Base-by-base conservation (phyloP, 73 alveolate genomes). In the Diophrys sp. region DNA sequence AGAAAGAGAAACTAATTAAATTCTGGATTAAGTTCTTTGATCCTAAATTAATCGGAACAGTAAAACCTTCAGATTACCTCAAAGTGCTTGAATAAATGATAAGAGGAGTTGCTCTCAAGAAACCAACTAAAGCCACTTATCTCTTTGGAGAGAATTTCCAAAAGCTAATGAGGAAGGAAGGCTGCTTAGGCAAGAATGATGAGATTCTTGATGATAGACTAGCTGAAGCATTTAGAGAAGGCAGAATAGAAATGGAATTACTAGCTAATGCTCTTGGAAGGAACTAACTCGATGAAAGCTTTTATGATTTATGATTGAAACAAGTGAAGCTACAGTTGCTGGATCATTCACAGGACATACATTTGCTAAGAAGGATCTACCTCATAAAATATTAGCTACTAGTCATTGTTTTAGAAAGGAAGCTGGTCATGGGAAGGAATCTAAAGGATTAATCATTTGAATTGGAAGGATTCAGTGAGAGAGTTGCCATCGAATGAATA, bases 361-460 rank as follows among this genome's bases (percentile, higher is more conserved):
- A 28, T 14, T 87, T 11, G 27, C 54, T 25, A 73, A 67, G 25
- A 87, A 87, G 67, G 87, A 82, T 56, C 86, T 93, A 26, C 98
- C 98, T 0, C 67, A 71, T 68, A 81, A 85, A 44, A 71, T 75
- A 25, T 94, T 78, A 29, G 95, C 94, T 31, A 89, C 79, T 73
- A 85, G 96, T 56, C 98, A 93, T 71, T 92, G 96, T 79, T 93
- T 93, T 83, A 79, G 98, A 67, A 93, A 90, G 72, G 98, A 93
- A 85, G 98, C 95, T 0, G 91, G 95, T 14, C 29, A 90, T 23
- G 96, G 94, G 14, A 82, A 70, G 25, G 55, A 33, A 14, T 71
- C 90, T 8, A 87, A 84, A 31, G 96, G 96, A 56, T n/a, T n/a
- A n/a, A n/a, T n/a, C n/a, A n/a, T n/a, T n/a, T n/a, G n/a, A n/a